Evolutionary conservation across 1,284 basidiomycete species (phyloP), one percentile per base, ranked within the genome.

Genomic region (Sporisorium sorghi): DNA sequence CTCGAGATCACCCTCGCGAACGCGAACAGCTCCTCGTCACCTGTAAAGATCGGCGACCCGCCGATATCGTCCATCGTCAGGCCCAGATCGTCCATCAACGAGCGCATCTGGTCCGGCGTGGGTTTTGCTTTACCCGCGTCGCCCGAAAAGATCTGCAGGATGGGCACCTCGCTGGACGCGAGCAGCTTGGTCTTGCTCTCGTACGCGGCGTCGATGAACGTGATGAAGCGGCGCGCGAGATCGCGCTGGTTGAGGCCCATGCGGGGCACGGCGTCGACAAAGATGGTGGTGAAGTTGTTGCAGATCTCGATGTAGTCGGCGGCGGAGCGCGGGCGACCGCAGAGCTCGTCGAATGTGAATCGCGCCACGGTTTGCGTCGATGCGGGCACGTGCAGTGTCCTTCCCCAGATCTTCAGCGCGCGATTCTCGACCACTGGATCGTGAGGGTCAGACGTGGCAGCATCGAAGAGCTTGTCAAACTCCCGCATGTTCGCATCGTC

Each of bases 301-400:
- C 95, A 97, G 63, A 99, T 90, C 86, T 97, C 94, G 43, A 99
- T 86, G 85, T 98, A 99, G 86, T 99, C 97, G 7, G 94, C 93
- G 17, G 97, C 96, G 76, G 92, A 93, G 78, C 96, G 86, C 1
- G 96, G 93, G 76, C 90, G 89, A 7, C 93, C 93, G 84, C 97
- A 99, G 19, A 99, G 87, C 77, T 96, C 90, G 21, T 89, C 84
- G 83, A 99, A 99, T 10, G 87, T 88, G 86, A 99, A 97, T 84
- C 90, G 90, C 2, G 97, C 97, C 42, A 96, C 89, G 43, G 87
- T 88, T 30, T 65, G 60, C 2, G 80, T 83, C n/a, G 74, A 74
- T 6, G 50, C 40, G 2, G 96, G 95, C 6, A 99, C 88, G 26
- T 85, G 80, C 7, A 99, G 86, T 10, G 88, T 88, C 28, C 97